Base-by-base conservation (phyloP, 2,329 filamentous ascomycete species). In the Penicillium decumbens region DNA sequence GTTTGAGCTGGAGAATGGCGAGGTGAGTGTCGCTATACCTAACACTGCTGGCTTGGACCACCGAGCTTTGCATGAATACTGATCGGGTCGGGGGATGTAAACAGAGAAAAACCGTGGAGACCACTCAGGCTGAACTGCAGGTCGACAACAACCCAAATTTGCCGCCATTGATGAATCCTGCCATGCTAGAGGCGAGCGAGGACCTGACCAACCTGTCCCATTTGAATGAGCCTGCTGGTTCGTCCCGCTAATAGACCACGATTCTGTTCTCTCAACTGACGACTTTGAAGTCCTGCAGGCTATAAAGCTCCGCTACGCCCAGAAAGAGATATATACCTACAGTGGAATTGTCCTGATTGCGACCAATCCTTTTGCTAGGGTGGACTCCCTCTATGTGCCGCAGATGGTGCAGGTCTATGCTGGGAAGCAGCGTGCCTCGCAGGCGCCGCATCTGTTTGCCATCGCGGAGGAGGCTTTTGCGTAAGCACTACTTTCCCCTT, bases 331-430 rank as follows among this genome's bases (percentile, higher is more conserved):
- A 65, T 98, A 98, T 79, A 98, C 93, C 66, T 98, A 98, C 77
- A 95, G 89, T 70, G 93, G 93, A 68, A 97, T 98, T 67, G 93
- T 98, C 58, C 80, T 98, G 62, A 98, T 98, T 76, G 93, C 93
- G 56, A 95, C 93, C 56, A 98, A 98, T 75, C 93, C 93, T 20
- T 98, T 98, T 66, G 93, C 95, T 46, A 83, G 93, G 58, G 91
- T 98, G 60, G 93, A 98, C 71, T 98, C 93, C 37, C 83, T 98
- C 66, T 98, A 98, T 73, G 93, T 98, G 9, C 91, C 92, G 15
- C 93, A 93, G 59, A 98, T 98, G 92, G 91, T 98, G n/a, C 93
- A 98, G 72, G 90, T 97, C 33, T 98, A 98, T 74, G 91, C 93
- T 49, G 93, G 93, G 66, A 97, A 92, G 74, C 91, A 96, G 72